Conservation (phyloP, 306 rosid species). For the Glycine tomentella region DNA sequence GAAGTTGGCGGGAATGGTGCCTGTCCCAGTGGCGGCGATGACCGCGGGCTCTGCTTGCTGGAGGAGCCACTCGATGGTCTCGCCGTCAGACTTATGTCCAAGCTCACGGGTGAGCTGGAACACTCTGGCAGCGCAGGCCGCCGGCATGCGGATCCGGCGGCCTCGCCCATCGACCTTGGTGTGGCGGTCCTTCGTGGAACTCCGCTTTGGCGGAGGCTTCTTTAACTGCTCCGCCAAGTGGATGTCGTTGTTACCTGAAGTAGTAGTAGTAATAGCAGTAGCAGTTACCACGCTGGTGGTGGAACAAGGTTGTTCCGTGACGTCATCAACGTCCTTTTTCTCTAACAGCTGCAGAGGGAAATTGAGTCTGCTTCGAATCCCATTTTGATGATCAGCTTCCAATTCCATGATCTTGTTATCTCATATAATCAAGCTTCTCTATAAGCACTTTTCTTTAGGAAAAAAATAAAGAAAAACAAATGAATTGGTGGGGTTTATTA, state of each 20-base stretch:
- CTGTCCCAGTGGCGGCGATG: slow-evolving; percentile 94
- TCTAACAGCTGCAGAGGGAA: slow-evolving; percentile 90
- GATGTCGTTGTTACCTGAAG: neutral
- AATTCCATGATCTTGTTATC: slow-evolving; percentile 81
- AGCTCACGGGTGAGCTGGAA: slow-evolving; percentile 90
- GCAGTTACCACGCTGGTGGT: slow-evolving; percentile 25
- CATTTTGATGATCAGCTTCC: slow-evolving; percentile 79
- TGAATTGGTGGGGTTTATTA: slow-evolving; percentile 47
- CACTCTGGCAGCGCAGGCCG: slow-evolving; percentile 93
- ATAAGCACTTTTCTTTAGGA: slow-evolving; percentile 34
- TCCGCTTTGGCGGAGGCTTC: slow-evolving; percentile 71
- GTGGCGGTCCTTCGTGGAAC: slow-evolving; percentile 86
- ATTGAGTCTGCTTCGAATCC: slow-evolving; percentile 81
- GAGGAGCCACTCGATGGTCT: slow-evolving; percentile 94
- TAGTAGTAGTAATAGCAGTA: too few relatives aligned
- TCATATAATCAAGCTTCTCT: slow-evolving; percentile 46
- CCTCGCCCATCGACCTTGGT: slow-evolving; percentile 96
- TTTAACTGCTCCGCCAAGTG: slow-evolving; percentile 41
- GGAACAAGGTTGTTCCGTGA: slow-evolving; percentile 55
- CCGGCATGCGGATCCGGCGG: slow-evolving; percentile 99
- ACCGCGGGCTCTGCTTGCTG: slow-evolving; percentile 95
- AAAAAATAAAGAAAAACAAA: neutral
- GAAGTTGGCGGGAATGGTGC: slow-evolving; percentile 93
- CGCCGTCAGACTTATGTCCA: slow-evolving; percentile 95
- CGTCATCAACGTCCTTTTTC: slow-evolving; percentile 53